A percentile compares a stretch with the other conserved stretches of the same genome.
phyloP scores from a whole-genome alignment of 1,284 basidiomycete species.

The Apiotrichum montevideense region DNA sequence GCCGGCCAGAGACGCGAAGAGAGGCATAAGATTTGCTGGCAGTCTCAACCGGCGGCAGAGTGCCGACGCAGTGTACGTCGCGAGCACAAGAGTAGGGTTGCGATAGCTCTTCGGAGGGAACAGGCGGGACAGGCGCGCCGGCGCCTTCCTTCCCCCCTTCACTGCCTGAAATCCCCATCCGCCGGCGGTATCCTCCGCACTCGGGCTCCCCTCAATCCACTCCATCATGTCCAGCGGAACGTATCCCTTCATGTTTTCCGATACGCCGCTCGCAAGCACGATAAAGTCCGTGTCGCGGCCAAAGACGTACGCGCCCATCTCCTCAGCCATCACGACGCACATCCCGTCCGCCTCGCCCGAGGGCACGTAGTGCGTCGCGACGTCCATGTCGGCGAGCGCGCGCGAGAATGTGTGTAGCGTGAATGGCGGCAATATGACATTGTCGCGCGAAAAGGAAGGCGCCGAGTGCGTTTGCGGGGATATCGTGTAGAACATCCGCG shows the following conservation, averaged over 20 bases:
- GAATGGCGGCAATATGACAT: constrained; percentile 65
- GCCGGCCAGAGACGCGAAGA: constrained; percentile 77
- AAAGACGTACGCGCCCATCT: constrained; percentile 65
- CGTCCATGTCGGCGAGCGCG: constrained; percentile 52
- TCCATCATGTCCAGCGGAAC: constrained; percentile 72
- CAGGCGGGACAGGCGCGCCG: constrained; percentile 51
- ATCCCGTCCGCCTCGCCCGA: constrained; percentile 82
- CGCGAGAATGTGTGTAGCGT: constrained; percentile 58
- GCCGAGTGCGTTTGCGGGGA: constrained; percentile 62
- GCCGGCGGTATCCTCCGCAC: constrained; percentile 13
- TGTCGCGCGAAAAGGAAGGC: constrained; percentile 61
- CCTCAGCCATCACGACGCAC: constrained; percentile 72
- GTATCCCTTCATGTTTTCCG: constrained; percentile 54
- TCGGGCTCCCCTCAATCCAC: constrained; percentile 53
- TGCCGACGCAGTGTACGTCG: constrained; percentile 58
- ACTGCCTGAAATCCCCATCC: constrained; percentile 12
- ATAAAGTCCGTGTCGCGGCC: constrained; percentile 78
- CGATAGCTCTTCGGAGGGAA: constrained; percentile 52
- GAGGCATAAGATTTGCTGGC: constrained; percentile 65
- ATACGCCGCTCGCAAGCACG: constrained; percentile 62
- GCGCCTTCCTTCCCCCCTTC: not conserved
- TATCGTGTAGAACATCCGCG: constrained; percentile 76
- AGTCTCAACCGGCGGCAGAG: constrained; percentile 64
- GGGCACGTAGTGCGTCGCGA: constrained; percentile 53
- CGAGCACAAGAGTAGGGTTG: constrained; percentile 47